Evolutionary conservation across 495 filamentous ascomycete species (phyloP).

Genomic region (Penicillium cosmopolitanum): DNA sequence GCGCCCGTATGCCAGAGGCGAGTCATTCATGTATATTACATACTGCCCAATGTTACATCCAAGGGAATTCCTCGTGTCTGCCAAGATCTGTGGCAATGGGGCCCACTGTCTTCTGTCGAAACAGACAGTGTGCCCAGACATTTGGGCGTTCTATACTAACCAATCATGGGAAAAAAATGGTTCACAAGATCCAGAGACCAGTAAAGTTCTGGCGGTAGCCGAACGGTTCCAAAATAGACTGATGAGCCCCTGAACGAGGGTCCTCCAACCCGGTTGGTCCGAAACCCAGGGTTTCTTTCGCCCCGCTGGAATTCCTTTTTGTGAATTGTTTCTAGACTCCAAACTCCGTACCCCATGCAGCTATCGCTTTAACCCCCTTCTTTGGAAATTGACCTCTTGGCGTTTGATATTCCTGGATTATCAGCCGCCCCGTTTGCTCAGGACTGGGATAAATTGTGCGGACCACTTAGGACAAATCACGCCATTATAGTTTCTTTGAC

Average conservation of each 20-base stretch:
- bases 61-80: background rate
- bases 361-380: background rate
- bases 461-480: conserved; percentile 17
- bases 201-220: background rate
- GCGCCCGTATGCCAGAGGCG: background rate
- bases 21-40: background rate
- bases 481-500: conserved; percentile 23
- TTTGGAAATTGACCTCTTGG: conserved; percentile 1
- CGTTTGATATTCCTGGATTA: background rate
- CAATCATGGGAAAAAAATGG: background rate
- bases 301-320: background rate
- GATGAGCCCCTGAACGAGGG: background rate
- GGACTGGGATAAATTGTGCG: conserved; percentile 1
- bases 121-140: background rate
- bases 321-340: background rate
- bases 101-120: background rate
- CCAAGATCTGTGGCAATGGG: conserved; percentile 3
- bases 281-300: background rate
- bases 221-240: conserved; percentile 5
- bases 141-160: background rate
- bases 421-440: background rate
- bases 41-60: conserved; percentile 2
- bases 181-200: background rate
- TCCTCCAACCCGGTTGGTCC: background rate
- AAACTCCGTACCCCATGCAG: background rate